A percentile compares a stretch with the other conserved stretches of the same genome.
phyloP scores from a whole-genome alignment of 2,329 filamentous ascomycete genomes.

The Xylaria digitata region DNA sequence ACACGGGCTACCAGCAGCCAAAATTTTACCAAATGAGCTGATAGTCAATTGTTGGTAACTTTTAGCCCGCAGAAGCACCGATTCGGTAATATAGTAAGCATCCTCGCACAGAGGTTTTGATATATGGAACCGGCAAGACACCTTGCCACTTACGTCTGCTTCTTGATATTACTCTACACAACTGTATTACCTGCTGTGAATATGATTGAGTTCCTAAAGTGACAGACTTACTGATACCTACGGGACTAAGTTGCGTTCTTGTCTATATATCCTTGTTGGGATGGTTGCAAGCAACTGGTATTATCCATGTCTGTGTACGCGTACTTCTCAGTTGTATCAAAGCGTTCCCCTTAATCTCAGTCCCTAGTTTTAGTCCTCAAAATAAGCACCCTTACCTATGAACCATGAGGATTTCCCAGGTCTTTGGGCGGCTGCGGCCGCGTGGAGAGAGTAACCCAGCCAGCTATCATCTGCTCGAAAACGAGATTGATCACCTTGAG shows the following conservation, averaged over 20 bases:
- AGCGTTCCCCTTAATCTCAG: neutral
- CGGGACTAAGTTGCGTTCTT: neutral
- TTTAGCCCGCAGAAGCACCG: neutral
- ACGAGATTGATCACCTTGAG: constrained; percentile 18
- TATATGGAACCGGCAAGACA: neutral
- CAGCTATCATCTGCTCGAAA: constrained; percentile 32
- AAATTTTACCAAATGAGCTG: neutral
- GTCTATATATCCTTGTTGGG: neutral
- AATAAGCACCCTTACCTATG: neutral
- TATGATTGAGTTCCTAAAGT: neutral
- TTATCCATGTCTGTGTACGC: neutral
- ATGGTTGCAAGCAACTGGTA: neutral
- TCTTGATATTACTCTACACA: neutral
- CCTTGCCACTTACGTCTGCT: neutral
- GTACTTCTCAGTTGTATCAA: neutral
- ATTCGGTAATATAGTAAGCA: neutral
- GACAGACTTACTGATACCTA: neutral
- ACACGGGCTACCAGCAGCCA: neutral
- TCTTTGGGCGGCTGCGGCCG: constrained; percentile 13
- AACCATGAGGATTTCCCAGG: constrained; percentile 10
- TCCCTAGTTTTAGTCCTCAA: no score
- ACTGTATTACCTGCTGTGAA: neutral
- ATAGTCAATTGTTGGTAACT: no score
- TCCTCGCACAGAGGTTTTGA: neutral
- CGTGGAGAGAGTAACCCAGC: neutral